Evolutionary conservation across 352 stramenopile genomes (phyloP), one percentile per base, ranked within the genome.

Genomic region (Elongisporangium senticosum): DNA sequence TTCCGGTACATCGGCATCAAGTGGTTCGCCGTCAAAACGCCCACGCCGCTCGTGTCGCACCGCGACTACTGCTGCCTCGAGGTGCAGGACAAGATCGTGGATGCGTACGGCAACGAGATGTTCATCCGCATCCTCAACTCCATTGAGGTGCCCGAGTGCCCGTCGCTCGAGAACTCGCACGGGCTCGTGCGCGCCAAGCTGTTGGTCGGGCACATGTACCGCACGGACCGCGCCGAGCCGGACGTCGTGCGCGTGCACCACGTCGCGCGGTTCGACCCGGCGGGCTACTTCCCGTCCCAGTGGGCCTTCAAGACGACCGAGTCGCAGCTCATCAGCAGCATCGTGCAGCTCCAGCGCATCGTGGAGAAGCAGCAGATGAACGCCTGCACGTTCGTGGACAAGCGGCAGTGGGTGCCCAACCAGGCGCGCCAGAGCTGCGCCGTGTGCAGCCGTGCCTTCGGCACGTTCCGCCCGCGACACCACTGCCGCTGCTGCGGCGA

Each of bases 341-440:
- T 95, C 60, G 74, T 89, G 56, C 85, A 95, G 68, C 71, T 93
- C 59, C 76, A 80, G 28, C 79, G 85, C 26, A 78, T 94, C 58
- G 75, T 94, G 51, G 84, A 94, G 64, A 92, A 90, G 67, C 80
- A 90, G 61, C 84, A 94, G 63, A 92, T 94, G 82, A 91, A 87
- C 52, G 71, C 78, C 13, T 92, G 84, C 68, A 87, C 78, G 49
- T 90, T 93, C 43, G 75, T 95, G n/a, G 82, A 91, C 65, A 85
- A 87, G 63, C 70, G 71, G 58, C 83, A 88, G 58, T 95, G 85
- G 85, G 79, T 95, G 39, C 78, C 85, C 56, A 89, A 91, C 68
- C 70, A 83, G 56, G 74, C 78, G 63, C 81, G 85, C 24, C 67
- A 75, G 47, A 72, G 85, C 64, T 95, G 86, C 55, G 79, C 71